Conservation (phyloP, 768 basidiomycete species). For the Lentinus tigrinus region DNA sequence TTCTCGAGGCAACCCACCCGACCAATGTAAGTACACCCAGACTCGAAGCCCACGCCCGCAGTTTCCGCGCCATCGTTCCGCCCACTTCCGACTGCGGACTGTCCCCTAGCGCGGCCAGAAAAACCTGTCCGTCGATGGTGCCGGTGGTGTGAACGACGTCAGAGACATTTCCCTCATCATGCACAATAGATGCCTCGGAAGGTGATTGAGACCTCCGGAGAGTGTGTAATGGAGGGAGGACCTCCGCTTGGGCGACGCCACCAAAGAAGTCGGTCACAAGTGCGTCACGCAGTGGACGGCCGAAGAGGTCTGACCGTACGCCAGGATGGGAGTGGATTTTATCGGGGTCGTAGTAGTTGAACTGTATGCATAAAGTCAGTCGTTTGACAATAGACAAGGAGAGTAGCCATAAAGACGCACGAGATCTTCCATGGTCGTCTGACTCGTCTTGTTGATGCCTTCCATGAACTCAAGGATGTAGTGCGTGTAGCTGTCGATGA, state of each 20-base stretch:
- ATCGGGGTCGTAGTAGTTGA: conserved; percentile 70
- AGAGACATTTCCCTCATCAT: neutral
- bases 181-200: too few species aligned
- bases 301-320: conserved; percentile 84
- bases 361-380: conserved; percentile 44
- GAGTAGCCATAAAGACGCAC: conserved; percentile 43
- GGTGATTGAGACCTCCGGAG: neutral
- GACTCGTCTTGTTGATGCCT: conserved; percentile 86
- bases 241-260: conserved; percentile 82
- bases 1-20: conserved; percentile 12
- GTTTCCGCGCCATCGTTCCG: neutral
- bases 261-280: conserved; percentile 70
- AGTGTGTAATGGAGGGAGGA: conserved; percentile 30
- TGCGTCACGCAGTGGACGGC: conserved; percentile 56
- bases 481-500: conserved; percentile 95
- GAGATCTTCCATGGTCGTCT: conserved; percentile 75
- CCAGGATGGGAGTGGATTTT: conserved; percentile 85
- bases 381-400: neutral
- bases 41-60: conserved; percentile 18
- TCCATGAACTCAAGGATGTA: conserved; percentile 90
- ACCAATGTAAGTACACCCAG: conserved; percentile 10
- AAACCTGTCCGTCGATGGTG: neutral
- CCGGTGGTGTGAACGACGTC: neutral
- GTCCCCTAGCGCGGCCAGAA: neutral
- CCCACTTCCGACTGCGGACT: neutral